Base-by-base conservation (phyloP, 164 flowering plant species). In the Nymphaea thermarum region DNA sequence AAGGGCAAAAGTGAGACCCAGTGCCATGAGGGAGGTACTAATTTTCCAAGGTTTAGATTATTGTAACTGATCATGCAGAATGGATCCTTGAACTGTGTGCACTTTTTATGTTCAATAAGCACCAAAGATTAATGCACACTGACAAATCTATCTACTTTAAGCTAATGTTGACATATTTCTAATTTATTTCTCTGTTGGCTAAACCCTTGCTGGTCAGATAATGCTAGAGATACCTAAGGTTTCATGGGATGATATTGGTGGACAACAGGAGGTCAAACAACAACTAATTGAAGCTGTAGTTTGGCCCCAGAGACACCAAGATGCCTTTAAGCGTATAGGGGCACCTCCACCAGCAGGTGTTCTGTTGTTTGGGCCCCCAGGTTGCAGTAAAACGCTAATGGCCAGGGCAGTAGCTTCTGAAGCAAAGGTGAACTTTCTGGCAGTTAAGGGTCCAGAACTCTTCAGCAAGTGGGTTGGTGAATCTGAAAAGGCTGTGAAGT, bases 391-490 rank as follows among this genome's bases (percentile, higher is more conserved):
- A 78, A 95, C 99, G 42, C 89, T 95, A 25, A 73, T 95, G 86
- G 98, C 99, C 42, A 91, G 98, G 69, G 98, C 98, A 17, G 98
- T 92, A 51, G 99, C 99, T 73, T 90, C 98, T 78, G 87, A 90
- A 79, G 91, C 98, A 66, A 84, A 90, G 59, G 76, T 91, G 51
- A 94, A 94, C 75, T 94, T 91, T 73, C 85, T 92, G 69, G 87
- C 99, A 61, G 98, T 95, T 16, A 90, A 95, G 80, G 99, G 99
- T 47, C 99, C 98, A 18, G 97, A 95, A 71, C 90, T 95, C 57
- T 90, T 86, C 74, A 92, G 93, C 78, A 92, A 92, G 83, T 95
- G 98, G 98, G 99, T 95, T 72, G 99, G 99, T 76, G 99, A 95
- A 84, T 90, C 99, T 14, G 99, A 95, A 83, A 91, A 91, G 81